Evolutionary conservation across 1,284 basidiomycete genomes (phyloP).

Genomic region (Phaffia rhodozyma): DNA sequence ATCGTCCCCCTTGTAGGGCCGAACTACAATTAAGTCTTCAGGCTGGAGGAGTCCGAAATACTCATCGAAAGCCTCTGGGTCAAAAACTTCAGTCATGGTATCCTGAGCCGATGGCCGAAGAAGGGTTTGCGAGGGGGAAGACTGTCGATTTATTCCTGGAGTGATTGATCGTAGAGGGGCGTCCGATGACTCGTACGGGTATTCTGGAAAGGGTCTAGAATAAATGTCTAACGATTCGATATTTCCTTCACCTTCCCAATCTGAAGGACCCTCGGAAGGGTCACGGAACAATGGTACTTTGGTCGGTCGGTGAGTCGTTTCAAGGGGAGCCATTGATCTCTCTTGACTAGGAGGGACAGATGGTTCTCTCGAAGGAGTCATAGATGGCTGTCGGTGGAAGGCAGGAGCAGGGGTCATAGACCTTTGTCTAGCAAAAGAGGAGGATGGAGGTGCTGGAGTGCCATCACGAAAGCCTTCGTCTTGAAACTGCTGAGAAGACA

Average conservation of each 20-base stretch:
- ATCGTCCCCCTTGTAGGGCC: conserved; percentile 80
- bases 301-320: too few species aligned
- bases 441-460: not conserved
- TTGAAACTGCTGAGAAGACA: conserved; percentile 10
- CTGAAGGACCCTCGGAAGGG: too few species aligned
- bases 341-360: too few species aligned
- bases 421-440: not conserved
- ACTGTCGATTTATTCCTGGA: conserved; percentile 15
- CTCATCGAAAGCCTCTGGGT: conserved; percentile 50
- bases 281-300: too few species aligned
- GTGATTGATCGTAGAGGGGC: not conserved
- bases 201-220: too few species aligned
- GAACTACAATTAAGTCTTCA: conserved; percentile 70
- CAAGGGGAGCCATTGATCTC: too few species aligned
- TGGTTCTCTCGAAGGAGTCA: not conserved
- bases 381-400: conserved; percentile 4
- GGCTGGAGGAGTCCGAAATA: conserved; percentile 71
- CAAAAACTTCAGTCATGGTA: conserved; percentile 23
- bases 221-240: too few species aligned
- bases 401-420: conserved; percentile 1
- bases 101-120: conserved; percentile 21
- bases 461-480: too few species aligned
- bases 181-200: not conserved
- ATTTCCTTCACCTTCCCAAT: too few species aligned
- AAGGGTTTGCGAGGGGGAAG: conserved; percentile 17